Evolutionary conservation across 345 rosid species (phyloP), one percentile per base, ranked within the genome.

Genomic region (Syzygium aromaticum): DNA sequence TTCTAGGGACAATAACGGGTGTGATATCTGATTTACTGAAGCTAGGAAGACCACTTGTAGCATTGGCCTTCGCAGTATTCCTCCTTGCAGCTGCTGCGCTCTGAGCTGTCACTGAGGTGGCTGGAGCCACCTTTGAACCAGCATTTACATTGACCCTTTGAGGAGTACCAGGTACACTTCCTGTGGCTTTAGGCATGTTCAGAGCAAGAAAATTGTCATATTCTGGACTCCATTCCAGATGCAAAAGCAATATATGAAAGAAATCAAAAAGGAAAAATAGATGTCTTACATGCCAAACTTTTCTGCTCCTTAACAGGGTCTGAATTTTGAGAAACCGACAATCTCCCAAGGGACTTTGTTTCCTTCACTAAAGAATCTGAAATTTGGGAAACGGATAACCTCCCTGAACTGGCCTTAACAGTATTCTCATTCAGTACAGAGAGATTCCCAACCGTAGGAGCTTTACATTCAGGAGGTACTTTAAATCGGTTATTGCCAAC

Each of bases 1-100:
- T 93, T 93, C 98, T 92, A 78, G 99, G 99, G 87, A 96, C 98
- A 89, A 96, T 90, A 64, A 96, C 99, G 28, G 98, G 97, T 87
- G 91, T 85, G 87, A 92, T 90, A 91, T 96, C 99, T 25, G 93
- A 88, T 93, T 92, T 98, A 91, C 90, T 94, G 85, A 92, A 88
- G 87, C 85, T 77, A 54, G 94, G 92, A 89, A 88, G 90, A 92
- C 90, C 94, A 56, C 86, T 87, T 86, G 93, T 87, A 38, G 92
- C 88, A 85, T 91, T 93, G 84, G 88, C 87, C 89, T 91, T 96
- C 19, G 90, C n/a, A 88, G 91, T 91, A 89, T 84, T 91, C 91
- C 93, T 94, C 94, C 94, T 96, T 52, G 91, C 87, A 64, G 92
- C 92, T 86, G 93, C 92, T 86, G 91, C 89, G 89, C 88, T 93